Conservation (phyloP, 2,329 filamentous ascomycete species). For the Mariannaea sp. region DNA sequence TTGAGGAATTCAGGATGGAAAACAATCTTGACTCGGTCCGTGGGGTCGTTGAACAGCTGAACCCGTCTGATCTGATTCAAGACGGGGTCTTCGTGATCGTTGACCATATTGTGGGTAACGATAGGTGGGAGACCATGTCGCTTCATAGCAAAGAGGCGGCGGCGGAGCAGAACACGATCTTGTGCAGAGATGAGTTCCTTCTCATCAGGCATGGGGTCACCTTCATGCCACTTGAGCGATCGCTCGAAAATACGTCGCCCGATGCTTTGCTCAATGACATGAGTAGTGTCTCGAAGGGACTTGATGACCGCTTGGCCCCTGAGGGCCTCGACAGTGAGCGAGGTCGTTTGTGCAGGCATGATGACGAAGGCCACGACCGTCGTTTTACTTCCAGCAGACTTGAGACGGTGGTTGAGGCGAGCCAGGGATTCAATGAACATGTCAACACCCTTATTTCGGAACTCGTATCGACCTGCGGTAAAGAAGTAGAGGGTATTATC, state of each 20-base stretch:
- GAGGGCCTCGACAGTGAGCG: conserved; percentile 90
- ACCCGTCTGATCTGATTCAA: conserved; percentile 95
- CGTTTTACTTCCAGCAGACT: conserved; percentile 81
- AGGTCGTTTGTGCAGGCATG: conserved; percentile 96
- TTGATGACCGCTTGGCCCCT: conserved; percentile 98
- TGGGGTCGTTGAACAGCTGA: conserved; percentile 94
- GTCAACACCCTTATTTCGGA: conserved; percentile 97
- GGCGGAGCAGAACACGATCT: conserved; percentile 89
- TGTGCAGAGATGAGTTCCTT: conserved; percentile 92
- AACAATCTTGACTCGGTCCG: conserved; percentile 93
- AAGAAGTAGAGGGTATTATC: conserved; percentile 98
- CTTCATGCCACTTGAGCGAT: conserved; percentile 93
- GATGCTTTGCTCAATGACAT: conserved; percentile 90
- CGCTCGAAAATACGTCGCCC: conserved; percentile 94
- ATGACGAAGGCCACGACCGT: conserved; percentile 98
- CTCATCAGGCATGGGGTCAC: conserved; percentile 90
- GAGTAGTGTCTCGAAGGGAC: conserved; percentile 88
- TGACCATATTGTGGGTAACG: conserved; percentile 98
- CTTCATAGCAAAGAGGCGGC: conserved; percentile 96
- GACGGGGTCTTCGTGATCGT: conserved; percentile 90
- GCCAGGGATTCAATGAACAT: conserved; percentile 99
- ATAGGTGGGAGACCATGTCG: conserved; percentile 87
- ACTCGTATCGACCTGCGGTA: conserved; percentile 95
- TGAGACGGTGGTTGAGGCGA: conserved; percentile 90
- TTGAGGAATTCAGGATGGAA: conserved; percentile 99